A percentile compares a stretch with the other conserved stretches of the same genome.
Conservation (phyloP, 2,329 filamentous ascomycete genomes). For the Talaromyces rugulosus region DNA sequence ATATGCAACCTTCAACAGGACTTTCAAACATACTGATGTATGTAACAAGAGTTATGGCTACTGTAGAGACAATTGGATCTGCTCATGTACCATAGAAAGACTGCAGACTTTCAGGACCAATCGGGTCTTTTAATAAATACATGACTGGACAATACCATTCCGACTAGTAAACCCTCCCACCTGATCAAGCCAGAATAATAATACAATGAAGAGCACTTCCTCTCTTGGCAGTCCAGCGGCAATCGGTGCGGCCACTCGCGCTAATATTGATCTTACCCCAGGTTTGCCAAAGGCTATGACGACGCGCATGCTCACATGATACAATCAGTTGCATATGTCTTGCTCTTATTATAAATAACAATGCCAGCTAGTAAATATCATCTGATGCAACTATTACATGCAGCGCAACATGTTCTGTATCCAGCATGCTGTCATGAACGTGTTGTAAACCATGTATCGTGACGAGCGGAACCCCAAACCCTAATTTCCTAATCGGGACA, state of each 20-base stretch:
- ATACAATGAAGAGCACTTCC: background rate
- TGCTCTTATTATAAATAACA: background rate
- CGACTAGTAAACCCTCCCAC: background rate
- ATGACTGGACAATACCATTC: too few species aligned
- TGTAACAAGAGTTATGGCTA: too few species aligned
- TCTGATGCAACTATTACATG: background rate
- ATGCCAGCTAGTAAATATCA: background rate
- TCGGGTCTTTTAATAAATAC: background rate
- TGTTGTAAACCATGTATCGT: background rate
- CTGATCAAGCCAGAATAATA: background rate
- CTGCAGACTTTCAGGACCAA: background rate
- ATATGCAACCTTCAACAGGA: too few species aligned
- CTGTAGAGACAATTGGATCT: too few species aligned
- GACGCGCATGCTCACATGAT: background rate
- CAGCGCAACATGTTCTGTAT: background rate
- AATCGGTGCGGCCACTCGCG: background rate
- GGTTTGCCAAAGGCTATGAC: background rate
- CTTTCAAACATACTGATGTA: too few species aligned
- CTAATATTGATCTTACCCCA: background rate
- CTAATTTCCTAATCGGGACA: conserved; percentile 1
- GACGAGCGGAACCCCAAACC: conserved; percentile 5
- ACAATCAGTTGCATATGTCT: background rate
- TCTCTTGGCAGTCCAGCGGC: background rate
- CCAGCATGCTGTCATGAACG: too few species aligned
- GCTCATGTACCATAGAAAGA: background rate